Evolutionary conservation across 2,329 filamentous ascomycete genomes (phyloP), one percentile per base, ranked within the genome.

Genomic region (Ophiostoma tasmaniense): DNA sequence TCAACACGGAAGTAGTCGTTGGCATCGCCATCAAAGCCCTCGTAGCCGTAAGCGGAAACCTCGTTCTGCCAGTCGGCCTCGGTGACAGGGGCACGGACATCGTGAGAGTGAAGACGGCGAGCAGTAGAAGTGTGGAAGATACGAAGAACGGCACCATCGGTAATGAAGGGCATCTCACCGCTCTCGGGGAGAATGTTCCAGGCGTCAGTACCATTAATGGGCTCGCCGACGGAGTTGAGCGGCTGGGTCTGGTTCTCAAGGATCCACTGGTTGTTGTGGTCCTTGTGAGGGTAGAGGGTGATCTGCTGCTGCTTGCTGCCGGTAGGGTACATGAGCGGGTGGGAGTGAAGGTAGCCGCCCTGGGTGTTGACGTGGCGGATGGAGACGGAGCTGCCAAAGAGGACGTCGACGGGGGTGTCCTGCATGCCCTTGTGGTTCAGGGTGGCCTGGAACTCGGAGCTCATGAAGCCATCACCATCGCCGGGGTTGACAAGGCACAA

Each of bases 261-360:
- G 45, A 97, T 80, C 87, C 92, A 99, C 69, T 96, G 75, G 78
- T 99, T 99, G 85, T 99, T 99, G 77, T 97, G 92, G 75, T 99
- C 95, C 84, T 98, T 98, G 85, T 99, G 95, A 8, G 95, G 95
- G 76, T 99, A 99, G 2, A 99, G 87, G 0, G 95, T 99, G 75
- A 99, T 92, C 78, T 99, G 95, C 79, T 99, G 95, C 81, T 99
- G 96, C 83, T 97, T 96, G 84, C 93, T 97, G 73, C 95, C 95
- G 10, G 89, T 92, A 3, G 95, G 95, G 78, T 98, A 99, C 95
- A 99, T 99, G 77, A 97, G 90, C 75, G 88, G 87, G 79, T 99
- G 95, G 8, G 95, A 98, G 81, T 99, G 95, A 67, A 99, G 86
- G 78, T 99, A 99, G 68, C 95, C 95, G 75, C 95, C 95, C 77